Evolutionary conservation across 75 land plant species (phyloP), one percentile per base, ranked within the genome.

Genomic region (Cunninghamia lanceolata): DNA sequence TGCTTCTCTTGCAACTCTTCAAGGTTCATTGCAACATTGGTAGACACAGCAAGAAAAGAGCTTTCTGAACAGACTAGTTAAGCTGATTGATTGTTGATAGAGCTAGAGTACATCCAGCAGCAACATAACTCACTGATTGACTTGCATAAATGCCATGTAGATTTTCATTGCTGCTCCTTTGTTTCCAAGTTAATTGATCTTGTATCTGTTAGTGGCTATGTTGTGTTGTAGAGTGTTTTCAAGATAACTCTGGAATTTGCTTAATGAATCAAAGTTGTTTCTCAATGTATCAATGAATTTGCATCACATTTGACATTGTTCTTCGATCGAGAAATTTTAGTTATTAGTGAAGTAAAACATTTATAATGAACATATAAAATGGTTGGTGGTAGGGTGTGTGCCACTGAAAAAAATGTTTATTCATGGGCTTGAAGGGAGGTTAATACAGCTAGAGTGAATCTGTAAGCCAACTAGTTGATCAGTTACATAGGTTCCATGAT

Each of bases 41-140:
- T 90, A 39, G 87, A 90, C 19, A 94, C 93, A n/a, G 98, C 97
- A 9, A 88, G 47, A 54, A 90, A 91, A 80, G 99, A 97, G 85
- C 82, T 90, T 36, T 87, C 95, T 16, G 97, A 95, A 82, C 53
- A 87, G 45, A 84, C 77, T 74, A 78, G 63, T 39, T 80, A 80
- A 40, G 2, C 82, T 80, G 38, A 32, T 73, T 34, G 36, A 16
- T 73, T 73, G 75, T 32, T 32, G 3, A 73, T 32, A 34, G 75
- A 11, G 8, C 36, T 73, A 32, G 36, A 73, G 75, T 13, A 73
- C 14, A 34, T 32, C 36, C 36, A 73, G 9, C 36, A 10, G 75
- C 75, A 73, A 32, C 75, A 11, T 34, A 73, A 2, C 16, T 73
- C 11, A 9, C 11, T 73, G 75, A 73, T 34, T 73, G 38, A 32